These are phyloP conservation scores for Canariomyces notabilis DNA, from an alignment of 2,329 filamentous ascomycete genomes.

Conservation along the genomic window DNA sequence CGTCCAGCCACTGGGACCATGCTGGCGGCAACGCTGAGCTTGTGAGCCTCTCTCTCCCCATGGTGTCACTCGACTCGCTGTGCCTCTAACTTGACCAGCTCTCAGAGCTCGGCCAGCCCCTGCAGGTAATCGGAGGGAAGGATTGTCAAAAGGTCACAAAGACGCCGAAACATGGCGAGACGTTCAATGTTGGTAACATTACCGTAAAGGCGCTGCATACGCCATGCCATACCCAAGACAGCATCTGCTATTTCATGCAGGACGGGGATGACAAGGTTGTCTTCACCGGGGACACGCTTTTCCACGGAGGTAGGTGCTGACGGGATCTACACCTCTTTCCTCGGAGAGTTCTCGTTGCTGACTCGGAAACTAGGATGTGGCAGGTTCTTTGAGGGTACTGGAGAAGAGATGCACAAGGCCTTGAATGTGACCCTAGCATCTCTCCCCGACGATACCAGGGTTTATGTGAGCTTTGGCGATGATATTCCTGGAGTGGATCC, in stretches of 20 bases:
- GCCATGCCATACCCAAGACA: conserved; percentile 96
- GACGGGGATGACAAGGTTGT: conserved; percentile 72
- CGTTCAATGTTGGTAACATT: conserved; percentile 80
- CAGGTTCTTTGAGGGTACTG: conserved; percentile 88
- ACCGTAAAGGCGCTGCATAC: conserved; percentile 85
- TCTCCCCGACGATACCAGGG: conserved; percentile 83
- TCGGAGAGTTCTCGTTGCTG: not conserved
- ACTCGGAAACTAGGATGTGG: conserved; percentile 63
- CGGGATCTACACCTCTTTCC: not conserved
- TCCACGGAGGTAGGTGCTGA: conserved; percentile 67
- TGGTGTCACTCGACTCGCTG: not conserved
- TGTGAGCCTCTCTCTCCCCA: conserved; percentile 41
- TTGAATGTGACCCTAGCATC: conserved; percentile 78
- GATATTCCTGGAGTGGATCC: not conserved
- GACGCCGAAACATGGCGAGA: conserved; percentile 69
- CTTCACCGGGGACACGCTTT: conserved; percentile 94
- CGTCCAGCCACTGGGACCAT: conserved; percentile 79
- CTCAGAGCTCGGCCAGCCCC: conserved; percentile 48
- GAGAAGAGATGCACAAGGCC: conserved; percentile 87
- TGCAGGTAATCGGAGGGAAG: conserved; percentile 81
- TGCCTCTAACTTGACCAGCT: conserved; percentile 28
- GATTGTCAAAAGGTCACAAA: conserved; percentile 75
- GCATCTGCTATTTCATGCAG: conserved; percentile 90
- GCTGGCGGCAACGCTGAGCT: conserved; percentile 85
- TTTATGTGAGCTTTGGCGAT: conserved; percentile 61